Percentiles rank a stretch among this genome's conserved stretches.
These are phyloP conservation scores for Xylariaceae sp. DNA, from an alignment of 2,329 filamentous ascomycete genomes.

Conservation along the genomic window DNA sequence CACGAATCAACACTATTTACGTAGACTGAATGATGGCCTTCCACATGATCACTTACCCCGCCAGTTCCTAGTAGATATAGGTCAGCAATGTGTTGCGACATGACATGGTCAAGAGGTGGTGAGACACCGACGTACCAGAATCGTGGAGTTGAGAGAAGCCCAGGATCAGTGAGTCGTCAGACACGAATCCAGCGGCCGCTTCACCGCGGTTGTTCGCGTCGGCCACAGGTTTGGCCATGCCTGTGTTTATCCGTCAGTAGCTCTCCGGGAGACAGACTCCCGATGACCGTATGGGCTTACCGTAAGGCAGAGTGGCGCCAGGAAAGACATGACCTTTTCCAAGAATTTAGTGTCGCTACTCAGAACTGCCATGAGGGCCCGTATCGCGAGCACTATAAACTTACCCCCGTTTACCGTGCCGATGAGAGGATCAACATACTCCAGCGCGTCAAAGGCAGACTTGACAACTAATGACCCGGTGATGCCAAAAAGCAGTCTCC, in stretches of 20 bases:
- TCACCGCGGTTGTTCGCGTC: conserved; percentile 29
- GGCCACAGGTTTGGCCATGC: conserved; percentile 36
- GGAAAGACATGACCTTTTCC: conserved; percentile 34
- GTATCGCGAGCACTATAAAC: conserved; percentile 1
- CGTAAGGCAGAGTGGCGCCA: conserved; percentile 34
- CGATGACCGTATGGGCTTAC: conserved; percentile 15
- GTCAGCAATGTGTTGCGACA: conserved; percentile 1
- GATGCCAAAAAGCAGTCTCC: conserved; percentile 19
- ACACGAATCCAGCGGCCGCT: conserved; percentile 34
- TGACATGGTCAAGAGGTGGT: neutral
- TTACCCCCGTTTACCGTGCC: conserved; percentile 33
- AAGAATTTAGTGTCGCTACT: conserved; percentile 14
- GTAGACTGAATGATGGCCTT: neutral
- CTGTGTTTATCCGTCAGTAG: conserved; percentile 20
- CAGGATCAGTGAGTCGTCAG: conserved; percentile 31
- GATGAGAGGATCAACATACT: conserved; percentile 33
- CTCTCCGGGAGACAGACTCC: neutral
- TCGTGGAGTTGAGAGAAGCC: conserved; percentile 37
- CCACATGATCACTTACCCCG: conserved; percentile 26
- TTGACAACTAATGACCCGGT: conserved; percentile 17
- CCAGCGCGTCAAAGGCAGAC: conserved; percentile 25
- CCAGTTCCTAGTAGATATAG: conserved; percentile 28
- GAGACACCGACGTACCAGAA: conserved; percentile 26
- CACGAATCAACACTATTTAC: conserved; percentile 19
- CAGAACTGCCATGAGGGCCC: neutral